Conservation (phyloP, 2,329 filamentous ascomycete species). For the Bipolaris victoriae region DNA sequence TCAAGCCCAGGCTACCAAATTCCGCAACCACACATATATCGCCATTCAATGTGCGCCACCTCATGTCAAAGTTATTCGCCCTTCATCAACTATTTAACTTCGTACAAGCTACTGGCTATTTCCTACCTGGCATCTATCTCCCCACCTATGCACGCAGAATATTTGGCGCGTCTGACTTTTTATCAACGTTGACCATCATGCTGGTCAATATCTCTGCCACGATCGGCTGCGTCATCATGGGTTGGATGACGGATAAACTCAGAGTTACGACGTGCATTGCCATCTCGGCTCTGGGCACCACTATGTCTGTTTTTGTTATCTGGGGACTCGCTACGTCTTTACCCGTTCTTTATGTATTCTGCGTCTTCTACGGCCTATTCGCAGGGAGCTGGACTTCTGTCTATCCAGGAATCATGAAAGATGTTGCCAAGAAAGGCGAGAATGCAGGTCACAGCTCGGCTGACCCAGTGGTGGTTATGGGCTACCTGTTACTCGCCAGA, state of each 20-base stretch:
- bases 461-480: not conserved
- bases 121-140: slow-evolving; percentile 49
- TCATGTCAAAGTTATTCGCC: not conserved
- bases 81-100: slow-evolving; percentile 42
- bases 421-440: slow-evolving; percentile 32
- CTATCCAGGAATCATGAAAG: slow-evolving; percentile 32
- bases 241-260: slow-evolving; percentile 50
- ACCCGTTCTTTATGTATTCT: slow-evolving; percentile 40
- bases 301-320: slow-evolving; percentile 41
- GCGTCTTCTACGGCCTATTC: slow-evolving; percentile 45
- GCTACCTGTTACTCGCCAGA: not conserved
- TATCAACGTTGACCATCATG: slow-evolving; percentile 41
- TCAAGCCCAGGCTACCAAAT: not conserved
- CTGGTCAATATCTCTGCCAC: slow-evolving; percentile 46
- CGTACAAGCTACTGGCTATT: slow-evolving; percentile 47
- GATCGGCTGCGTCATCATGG: slow-evolving; percentile 43
- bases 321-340: slow-evolving; percentile 54
- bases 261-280: slow-evolving; percentile 48
- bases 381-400: slow-evolving; percentile 36
- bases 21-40: not conserved
- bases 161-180: slow-evolving; percentile 24
- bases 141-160: slow-evolving; percentile 44
- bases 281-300: not conserved
- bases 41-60: not conserved
- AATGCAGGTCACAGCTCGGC: not conserved